Conservation (phyloP, 1,284 basidiomycete genomes). For the Ustilago shanxiensis region DNA sequence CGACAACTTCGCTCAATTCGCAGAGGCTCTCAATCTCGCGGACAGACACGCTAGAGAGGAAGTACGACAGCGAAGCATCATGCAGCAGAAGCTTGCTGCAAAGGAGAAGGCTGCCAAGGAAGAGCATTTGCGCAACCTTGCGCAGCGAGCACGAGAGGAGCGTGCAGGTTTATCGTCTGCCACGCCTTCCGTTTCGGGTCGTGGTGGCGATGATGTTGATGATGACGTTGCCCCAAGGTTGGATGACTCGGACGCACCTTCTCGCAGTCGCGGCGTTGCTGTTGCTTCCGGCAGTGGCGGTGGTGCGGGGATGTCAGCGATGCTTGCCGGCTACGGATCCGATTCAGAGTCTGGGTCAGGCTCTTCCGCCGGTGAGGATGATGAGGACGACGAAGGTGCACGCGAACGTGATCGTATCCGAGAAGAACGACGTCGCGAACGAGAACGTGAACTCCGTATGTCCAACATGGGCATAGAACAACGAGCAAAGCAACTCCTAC, state of each 20-base stretch:
- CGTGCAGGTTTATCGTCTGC: conserved; percentile 78
- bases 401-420: conserved; percentile 90
- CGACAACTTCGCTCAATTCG: conserved; percentile 99
- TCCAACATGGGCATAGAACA: conserved; percentile 98
- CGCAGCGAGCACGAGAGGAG: conserved; percentile 94
- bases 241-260: conserved; percentile 28
- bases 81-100: conserved; percentile 97
- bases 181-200: conserved; percentile 32
- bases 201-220: conserved; percentile 26
- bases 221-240: conserved; percentile 17
- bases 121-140: conserved; percentile 91
- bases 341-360: conserved; percentile 77
- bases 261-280: neutral
- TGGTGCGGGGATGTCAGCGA: conserved; percentile 36
- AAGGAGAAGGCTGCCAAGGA: conserved; percentile 98
- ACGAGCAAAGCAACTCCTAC: conserved; percentile 91
- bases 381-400: conserved; percentile 81
- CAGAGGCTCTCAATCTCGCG: conserved; percentile 94
- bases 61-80: conserved; percentile 91
- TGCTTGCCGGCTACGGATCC: conserved; percentile 74
- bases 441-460: conserved; percentile 98
- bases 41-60: conserved; percentile 98
- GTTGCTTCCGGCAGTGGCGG: conserved; percentile 11
- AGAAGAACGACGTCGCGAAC: conserved; percentile 88
- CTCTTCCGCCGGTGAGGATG: conserved; percentile 62